Conservation (phyloP, 495 filamentous ascomycete species). For the Neurospora tetraspora region DNA sequence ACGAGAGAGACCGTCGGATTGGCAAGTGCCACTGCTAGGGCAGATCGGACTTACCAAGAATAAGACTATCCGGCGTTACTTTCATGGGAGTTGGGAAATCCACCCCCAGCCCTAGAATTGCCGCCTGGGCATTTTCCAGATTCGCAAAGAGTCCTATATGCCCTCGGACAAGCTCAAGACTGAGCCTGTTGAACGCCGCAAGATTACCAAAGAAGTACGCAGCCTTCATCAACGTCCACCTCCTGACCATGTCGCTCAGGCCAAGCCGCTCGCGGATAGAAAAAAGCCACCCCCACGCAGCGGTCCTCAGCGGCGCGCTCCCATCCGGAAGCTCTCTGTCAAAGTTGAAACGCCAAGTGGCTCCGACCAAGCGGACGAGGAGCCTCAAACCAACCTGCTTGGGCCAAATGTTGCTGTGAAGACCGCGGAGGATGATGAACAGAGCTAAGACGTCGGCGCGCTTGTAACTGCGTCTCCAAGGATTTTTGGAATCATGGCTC, state of each 20-base stretch:
- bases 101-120: background rate
- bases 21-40: background rate
- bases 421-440: background rate
- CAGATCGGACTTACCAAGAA: background rate
- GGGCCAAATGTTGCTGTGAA: background rate
- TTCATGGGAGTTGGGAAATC: background rate
- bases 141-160: background rate
- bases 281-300: background rate
- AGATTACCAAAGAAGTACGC: background rate
- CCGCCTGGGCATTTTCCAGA: background rate
- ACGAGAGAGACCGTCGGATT: too few relatives aligned
- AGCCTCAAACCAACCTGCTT: background rate
- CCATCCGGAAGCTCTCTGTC: background rate
- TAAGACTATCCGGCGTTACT: background rate
- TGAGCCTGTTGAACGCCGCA: background rate
- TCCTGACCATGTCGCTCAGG: background rate
- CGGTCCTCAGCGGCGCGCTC: background rate
- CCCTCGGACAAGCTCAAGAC: background rate
- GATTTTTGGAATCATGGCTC: background rate
- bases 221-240: background rate
- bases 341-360: background rate
- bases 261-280: background rate
- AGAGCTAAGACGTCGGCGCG: background rate
- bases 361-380: background rate
- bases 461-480: accelerated